phyloP scores from a whole-genome alignment of 257 asterid genomes.

The Penstemon eatonii region DNA sequence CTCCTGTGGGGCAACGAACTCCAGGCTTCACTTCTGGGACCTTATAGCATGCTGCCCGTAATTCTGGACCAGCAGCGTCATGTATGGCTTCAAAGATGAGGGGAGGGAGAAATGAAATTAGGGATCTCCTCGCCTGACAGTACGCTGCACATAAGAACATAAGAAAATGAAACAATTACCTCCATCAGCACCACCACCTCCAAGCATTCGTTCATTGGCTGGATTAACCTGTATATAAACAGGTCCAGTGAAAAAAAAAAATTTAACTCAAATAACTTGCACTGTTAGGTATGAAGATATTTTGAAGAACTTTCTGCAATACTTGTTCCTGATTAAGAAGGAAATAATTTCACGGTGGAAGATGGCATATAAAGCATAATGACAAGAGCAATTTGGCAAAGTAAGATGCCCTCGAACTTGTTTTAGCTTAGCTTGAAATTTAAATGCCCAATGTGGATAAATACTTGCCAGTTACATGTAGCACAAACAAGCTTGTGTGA shows the following conservation, averaged over 20 bases:
- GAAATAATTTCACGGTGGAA: no score
- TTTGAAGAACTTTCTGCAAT: neutral
- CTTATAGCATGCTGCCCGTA: slow-evolving; percentile 69
- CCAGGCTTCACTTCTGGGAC: slow-evolving; percentile 81
- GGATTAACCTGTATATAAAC: slow-evolving; percentile 74
- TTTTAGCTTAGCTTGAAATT: no score
- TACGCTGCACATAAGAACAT: slow-evolving; percentile 1
- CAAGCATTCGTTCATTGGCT: slow-evolving; percentile 89
- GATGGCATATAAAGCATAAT: no score
- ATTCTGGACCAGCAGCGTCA: slow-evolving; percentile 93
- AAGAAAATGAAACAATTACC: slow-evolving; percentile 45
- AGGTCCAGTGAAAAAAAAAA: slow-evolving; percentile 7
- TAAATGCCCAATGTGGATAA: no score
- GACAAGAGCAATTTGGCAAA: no score
- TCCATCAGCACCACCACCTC: slow-evolving; percentile 99
- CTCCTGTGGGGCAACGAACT: slow-evolving; percentile 96
- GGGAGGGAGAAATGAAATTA: slow-evolving; percentile 10
- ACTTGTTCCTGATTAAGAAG: no score
- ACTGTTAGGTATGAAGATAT: neutral
- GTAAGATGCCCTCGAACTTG: no score
- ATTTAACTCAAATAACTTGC: slow-evolving; percentile 3
- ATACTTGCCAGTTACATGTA: no score
- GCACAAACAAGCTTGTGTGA: no score
- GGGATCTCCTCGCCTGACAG: slow-evolving; percentile 12
- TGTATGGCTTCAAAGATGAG: slow-evolving; percentile 65